A percentile compares a stretch with the other conserved stretches of the same genome.
phyloP scores from a whole-genome alignment of 2,329 filamentous ascomycete species.

The Sclerotinia subarctica region DNA sequence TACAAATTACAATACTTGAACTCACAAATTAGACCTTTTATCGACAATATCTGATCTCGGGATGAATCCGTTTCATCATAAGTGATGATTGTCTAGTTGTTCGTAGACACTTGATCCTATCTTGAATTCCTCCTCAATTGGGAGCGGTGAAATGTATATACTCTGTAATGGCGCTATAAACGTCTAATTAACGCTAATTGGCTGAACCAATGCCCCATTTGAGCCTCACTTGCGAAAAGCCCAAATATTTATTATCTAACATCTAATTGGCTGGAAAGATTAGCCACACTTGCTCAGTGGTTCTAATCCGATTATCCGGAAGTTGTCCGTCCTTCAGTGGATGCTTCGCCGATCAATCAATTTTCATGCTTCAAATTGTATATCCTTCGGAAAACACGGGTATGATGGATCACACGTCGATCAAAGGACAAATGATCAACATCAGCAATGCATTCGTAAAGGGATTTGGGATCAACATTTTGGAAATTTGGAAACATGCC shows the following conservation, averaged over 20 bases:
- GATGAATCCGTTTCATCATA: background rate
- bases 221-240: background rate
- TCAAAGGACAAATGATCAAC: constrained; percentile 2
- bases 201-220: background rate
- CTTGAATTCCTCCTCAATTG: no score
- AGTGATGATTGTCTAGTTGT: background rate
- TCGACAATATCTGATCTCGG: background rate
- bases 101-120: no score
- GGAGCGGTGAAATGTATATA: no score
- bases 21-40: background rate
- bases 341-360: constrained; percentile 5
- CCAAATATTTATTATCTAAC: background rate
- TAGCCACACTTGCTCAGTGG: background rate
- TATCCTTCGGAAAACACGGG: constrained; percentile 14
- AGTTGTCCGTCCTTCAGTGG: background rate
- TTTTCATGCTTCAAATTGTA: background rate
- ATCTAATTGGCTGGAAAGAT: background rate
- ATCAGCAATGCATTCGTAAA: background rate
- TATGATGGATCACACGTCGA: background rate
- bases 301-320: background rate
- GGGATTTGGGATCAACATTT: constrained; percentile 4
- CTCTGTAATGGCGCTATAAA: background rate
- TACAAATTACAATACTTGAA: background rate
- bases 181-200: background rate
- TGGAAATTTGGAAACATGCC: background rate